Percentiles rank a stretch among this genome's conserved stretches.
Conservation (phyloP, 352 stramenopile genomes). For the Phytophthora hybrid region DNA sequence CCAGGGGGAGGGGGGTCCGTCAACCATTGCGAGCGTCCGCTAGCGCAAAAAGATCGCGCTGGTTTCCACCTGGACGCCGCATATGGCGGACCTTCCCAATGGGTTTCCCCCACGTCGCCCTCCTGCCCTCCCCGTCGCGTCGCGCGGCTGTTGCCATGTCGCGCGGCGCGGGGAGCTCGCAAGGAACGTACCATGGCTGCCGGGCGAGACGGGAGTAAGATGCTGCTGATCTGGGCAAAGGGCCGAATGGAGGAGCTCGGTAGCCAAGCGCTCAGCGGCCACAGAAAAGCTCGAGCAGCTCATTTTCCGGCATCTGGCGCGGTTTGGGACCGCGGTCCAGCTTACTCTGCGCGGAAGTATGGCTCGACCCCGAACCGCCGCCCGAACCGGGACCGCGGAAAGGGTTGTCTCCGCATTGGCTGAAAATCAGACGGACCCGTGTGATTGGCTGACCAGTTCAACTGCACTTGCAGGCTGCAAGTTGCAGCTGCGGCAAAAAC, state of each 20-base stretch:
- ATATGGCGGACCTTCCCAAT: slow-evolving; percentile 15
- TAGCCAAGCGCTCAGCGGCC: slow-evolving; percentile 40
- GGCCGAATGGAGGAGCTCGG: slow-evolving; percentile 37
- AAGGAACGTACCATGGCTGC: slow-evolving; percentile 55
- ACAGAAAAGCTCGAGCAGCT: slow-evolving; percentile 27
- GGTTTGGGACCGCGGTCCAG: slow-evolving; percentile 30
- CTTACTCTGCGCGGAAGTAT: slow-evolving; percentile 11
- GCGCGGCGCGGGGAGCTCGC: neutral
- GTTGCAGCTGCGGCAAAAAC: no score
- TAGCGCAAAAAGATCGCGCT: slow-evolving; percentile 33
- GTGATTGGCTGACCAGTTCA: slow-evolving; percentile 11
- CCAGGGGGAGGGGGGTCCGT: neutral
- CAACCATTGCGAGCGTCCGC: slow-evolving; percentile 22
- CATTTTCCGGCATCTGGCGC: slow-evolving; percentile 12
- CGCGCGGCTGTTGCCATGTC: slow-evolving; percentile 14
- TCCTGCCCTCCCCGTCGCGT: neutral
- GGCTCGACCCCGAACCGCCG: neutral
- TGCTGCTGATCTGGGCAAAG: slow-evolving; percentile 53
- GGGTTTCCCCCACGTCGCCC: neutral
- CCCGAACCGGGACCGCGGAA: slow-evolving; percentile 18
- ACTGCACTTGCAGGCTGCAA: neutral
- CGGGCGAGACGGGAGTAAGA: slow-evolving; percentile 43
- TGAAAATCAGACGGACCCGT: neutral
- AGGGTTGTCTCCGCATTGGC: neutral
- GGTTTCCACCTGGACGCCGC: slow-evolving; percentile 17